Conservation (phyloP, 352 stramenopile genomes). For the Phytophthora vignae region DNA sequence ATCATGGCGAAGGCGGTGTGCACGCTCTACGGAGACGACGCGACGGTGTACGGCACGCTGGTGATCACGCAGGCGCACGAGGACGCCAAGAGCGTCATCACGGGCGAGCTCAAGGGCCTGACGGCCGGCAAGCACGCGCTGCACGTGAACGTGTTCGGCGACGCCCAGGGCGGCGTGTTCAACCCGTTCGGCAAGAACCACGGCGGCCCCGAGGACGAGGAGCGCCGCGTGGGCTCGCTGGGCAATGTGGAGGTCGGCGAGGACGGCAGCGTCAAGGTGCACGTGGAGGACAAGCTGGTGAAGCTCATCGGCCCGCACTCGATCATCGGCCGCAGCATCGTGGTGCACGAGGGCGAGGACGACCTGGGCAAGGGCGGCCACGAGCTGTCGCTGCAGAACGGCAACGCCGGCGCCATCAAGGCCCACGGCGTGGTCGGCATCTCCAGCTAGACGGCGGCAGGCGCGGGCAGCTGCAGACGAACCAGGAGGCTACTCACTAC, state of each 20-base stretch:
- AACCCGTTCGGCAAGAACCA: conserved; percentile 99
- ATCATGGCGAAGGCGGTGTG: conserved; percentile 86
- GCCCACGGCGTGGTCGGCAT: conserved; percentile 95
- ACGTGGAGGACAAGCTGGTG: conserved; percentile 96
- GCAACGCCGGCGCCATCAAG: conserved; percentile 94
- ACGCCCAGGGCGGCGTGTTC: conserved; percentile 95
- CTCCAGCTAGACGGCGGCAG: conserved; percentile 56
- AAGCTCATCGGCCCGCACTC: conserved; percentile 98
- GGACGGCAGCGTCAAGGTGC: conserved; percentile 89
- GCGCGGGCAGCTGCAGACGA: neutral
- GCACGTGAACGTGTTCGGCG: conserved; percentile 96
- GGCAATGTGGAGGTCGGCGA: conserved; percentile 92
- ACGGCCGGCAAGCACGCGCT: conserved; percentile 94
- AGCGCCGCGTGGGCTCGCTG: conserved; percentile 95
- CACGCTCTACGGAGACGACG: conserved; percentile 89
- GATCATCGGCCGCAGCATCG: conserved; percentile 96
- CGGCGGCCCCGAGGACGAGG: conserved; percentile 95
- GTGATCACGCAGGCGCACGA: conserved; percentile 87
- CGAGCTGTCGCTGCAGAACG: conserved; percentile 96
- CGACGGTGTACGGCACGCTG: conserved; percentile 80
- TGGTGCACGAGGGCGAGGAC: conserved; percentile 96
- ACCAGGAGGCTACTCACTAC: neutral
- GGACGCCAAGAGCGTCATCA: conserved; percentile 89
- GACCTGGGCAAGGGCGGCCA: conserved; percentile 97
- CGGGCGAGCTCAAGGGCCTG: conserved; percentile 82